Conservation (phyloP, 768 basidiomycete species). For the Calocybe gangraenosa region DNA sequence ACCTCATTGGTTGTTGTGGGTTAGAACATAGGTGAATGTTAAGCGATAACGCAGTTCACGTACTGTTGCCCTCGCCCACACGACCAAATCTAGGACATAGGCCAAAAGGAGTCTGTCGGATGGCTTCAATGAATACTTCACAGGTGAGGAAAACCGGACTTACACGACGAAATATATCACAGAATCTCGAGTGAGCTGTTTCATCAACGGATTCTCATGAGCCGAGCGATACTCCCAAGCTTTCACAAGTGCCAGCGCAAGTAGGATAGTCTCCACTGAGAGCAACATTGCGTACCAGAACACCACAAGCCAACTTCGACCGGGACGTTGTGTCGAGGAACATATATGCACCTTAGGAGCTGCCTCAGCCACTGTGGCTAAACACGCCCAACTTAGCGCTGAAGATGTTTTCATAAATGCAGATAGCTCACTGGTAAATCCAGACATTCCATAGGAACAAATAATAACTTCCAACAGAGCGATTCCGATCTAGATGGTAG, state of each 20-base stretch:
- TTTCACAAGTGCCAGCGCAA: conserved; percentile 21
- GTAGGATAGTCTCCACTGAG: conserved; percentile 19
- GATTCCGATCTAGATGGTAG: conserved; percentile 9
- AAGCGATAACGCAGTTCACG: too few species aligned
- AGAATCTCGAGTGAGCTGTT: conserved; percentile 21
- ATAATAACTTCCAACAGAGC: conserved; percentile 14
- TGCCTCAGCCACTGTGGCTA: conserved; percentile 22
- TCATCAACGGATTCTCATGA: conserved; percentile 16
- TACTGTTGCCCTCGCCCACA: too few species aligned
- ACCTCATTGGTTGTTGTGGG: too few species aligned
- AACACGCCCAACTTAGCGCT: not conserved
- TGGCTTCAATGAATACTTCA: too few species aligned
- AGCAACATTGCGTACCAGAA: conserved; percentile 19
- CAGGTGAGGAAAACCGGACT: conserved; percentile 4
- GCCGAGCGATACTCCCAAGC: conserved; percentile 18
- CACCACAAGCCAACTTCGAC: conserved; percentile 22
- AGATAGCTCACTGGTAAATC: not conserved
- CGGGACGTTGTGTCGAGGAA: conserved; percentile 16
- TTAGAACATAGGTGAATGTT: too few species aligned
- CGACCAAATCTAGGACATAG: too few species aligned
- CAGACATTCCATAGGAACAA: conserved; percentile 1
- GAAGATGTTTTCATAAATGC: conserved; percentile 13
- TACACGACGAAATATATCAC: conserved; percentile 25
- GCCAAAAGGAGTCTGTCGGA: too few species aligned
- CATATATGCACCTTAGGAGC: conserved; percentile 23